Evolutionary conservation across 176 grass and related monocot species (phyloP).

Genomic region (Panicum miliaceum): DNA sequence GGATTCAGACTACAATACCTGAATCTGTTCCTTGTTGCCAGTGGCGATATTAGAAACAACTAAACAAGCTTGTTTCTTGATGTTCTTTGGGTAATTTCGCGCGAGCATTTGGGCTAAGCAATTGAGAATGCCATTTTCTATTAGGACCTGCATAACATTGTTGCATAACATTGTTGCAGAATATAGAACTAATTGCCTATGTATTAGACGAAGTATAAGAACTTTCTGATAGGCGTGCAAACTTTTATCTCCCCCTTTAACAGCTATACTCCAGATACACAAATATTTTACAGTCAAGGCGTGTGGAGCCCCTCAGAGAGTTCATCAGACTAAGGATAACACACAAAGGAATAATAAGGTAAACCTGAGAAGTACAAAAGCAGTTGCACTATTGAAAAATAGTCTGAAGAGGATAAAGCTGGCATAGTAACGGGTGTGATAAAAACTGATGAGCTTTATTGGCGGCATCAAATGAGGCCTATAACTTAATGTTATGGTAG

Average conservation of each 20-base stretch:
- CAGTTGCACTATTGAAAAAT: background rate
- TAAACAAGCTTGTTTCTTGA: constrained; percentile 77
- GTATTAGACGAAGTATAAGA: background rate
- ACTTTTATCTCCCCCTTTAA: background rate
- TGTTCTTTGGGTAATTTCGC: constrained; percentile 50
- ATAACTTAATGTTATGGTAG: background rate
- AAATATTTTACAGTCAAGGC: constrained; percentile 3
- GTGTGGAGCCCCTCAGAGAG: background rate
- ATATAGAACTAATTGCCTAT: constrained; percentile 16
- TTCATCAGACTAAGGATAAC: background rate
- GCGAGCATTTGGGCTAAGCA: constrained; percentile 51
- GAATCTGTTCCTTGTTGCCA: constrained; percentile 75
- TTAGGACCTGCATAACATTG: constrained; percentile 59
- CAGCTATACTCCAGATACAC: constrained; percentile 5
- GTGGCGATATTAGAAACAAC: constrained; percentile 72
- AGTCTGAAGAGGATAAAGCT: constrained; percentile 5
- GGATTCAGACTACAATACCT: constrained; percentile 46
- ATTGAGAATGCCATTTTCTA: constrained; percentile 64
- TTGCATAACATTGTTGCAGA: background rate
- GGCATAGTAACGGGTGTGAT: background rate
- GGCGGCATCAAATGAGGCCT: background rate
- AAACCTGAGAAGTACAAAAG: background rate
- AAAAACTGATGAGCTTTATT: background rate
- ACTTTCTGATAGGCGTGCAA: background rate
- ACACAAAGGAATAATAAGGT: background rate